phyloP scores from a whole-genome alignment of 1,284 basidiomycete species.

The Ustilago crameri region DNA sequence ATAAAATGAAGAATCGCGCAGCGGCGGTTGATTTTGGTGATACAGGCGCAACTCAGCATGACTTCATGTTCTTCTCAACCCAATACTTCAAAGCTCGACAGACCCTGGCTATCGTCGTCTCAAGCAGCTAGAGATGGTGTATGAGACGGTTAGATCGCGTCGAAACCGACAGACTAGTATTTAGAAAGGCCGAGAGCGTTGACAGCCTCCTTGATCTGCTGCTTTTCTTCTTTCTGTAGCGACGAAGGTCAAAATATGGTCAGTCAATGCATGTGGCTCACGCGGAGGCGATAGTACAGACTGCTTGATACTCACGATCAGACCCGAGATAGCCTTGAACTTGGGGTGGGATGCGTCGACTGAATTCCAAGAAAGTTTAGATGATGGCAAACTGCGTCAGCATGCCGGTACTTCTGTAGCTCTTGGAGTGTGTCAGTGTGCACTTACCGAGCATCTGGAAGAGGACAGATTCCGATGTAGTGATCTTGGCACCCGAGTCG shows the following conservation, averaged over 20 bases:
- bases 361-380: neutral
- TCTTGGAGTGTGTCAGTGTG: too few relatives aligned
- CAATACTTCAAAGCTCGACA: too few relatives aligned
- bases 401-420: too few relatives aligned
- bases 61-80: too few relatives aligned
- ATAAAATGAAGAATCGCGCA: neutral
- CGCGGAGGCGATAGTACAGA: too few relatives aligned
- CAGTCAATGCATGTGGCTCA: neutral
- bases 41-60: too few relatives aligned
- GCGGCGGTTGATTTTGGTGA: neutral
- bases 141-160: neutral
- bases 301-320: constrained; percentile 71
- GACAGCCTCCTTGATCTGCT: constrained; percentile 53
- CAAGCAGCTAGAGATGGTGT: neutral
- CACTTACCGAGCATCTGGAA: constrained; percentile 77
- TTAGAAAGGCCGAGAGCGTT: constrained; percentile 42
- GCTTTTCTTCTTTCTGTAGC: constrained; percentile 59
- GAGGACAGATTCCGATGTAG: constrained; percentile 82
- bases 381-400: neutral
- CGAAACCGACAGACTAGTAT: constrained; percentile 13
- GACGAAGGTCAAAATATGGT: neutral
- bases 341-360: constrained; percentile 75
- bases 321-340: constrained; percentile 79
- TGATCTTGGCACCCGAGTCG: constrained; percentile 79
- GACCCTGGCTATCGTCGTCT: too few relatives aligned